These are phyloP conservation scores for Nakazawaea molendinolei DNA, from an alignment of 805 yeast species.

Conservation along the genomic window DNA sequence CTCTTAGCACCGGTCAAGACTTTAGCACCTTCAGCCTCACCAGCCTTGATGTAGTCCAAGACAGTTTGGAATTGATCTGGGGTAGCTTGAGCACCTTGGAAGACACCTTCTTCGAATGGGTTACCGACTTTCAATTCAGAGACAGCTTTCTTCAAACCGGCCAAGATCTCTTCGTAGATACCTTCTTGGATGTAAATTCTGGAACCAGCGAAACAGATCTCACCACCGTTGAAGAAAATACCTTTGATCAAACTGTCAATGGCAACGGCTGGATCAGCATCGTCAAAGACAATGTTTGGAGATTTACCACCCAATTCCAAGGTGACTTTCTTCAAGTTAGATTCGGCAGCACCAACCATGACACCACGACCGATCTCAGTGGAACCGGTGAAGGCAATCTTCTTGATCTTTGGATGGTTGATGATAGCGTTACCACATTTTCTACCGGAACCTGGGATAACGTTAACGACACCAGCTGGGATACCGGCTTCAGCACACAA, in stretches of 20 bases:
- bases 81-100: constrained; percentile 78
- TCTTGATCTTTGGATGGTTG: constrained; percentile 61
- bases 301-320: constrained; percentile 83
- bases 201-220: constrained; percentile 79
- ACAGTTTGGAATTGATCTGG: constrained; percentile 64
- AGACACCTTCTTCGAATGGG: constrained; percentile 62
- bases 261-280: constrained; percentile 51
- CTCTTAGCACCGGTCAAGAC: constrained; percentile 67
- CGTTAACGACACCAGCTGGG: constrained; percentile 71
- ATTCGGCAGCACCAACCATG: constrained; percentile 61
- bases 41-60: constrained; percentile 57
- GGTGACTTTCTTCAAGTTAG: constrained; percentile 74
- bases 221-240: constrained; percentile 77
- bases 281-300: constrained; percentile 68
- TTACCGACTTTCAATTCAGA: constrained; percentile 63
- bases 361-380: constrained; percentile 69
- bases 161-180: constrained; percentile 55
- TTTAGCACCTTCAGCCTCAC: constrained; percentile 64
- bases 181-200: constrained; percentile 72
- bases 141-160: constrained; percentile 50
- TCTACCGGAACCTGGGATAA: constrained; percentile 71
- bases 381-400: constrained; percentile 79
- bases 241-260: constrained; percentile 50
- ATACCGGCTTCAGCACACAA: constrained; percentile 62
- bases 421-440: constrained; percentile 67